Evolutionary conservation across 345 rosid species (phyloP).

Genomic region (Populus tremula): DNA sequence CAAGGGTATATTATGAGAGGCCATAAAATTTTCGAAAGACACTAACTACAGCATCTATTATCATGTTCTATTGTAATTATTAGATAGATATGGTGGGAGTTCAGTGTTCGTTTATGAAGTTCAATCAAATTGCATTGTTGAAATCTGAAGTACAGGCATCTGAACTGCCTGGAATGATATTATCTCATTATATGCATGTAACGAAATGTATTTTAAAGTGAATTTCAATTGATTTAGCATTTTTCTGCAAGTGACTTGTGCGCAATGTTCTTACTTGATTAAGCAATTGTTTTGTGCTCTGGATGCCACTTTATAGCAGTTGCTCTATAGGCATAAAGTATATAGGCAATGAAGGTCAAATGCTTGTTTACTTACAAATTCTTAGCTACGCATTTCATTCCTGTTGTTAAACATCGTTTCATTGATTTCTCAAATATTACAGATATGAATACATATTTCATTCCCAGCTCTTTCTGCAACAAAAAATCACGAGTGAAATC

Average conservation of each 20-base stretch:
- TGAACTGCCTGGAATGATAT: neutral
- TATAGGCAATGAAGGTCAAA: neutral
- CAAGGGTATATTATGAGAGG: constrained; percentile 13
- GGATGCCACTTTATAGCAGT: neutral
- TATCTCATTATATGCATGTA: neutral
- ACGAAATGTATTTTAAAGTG: neutral
- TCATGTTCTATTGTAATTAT: constrained; percentile 1
- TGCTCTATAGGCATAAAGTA: neutral
- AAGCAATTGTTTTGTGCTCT: neutral
- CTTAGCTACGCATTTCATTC: no score
- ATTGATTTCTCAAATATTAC: no score
- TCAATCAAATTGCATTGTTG: neutral
- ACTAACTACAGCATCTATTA: neutral
- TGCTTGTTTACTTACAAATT: no score
- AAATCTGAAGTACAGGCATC: neutral
- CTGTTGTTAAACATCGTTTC: no score
- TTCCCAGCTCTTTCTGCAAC: neutral
- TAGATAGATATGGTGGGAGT: neutral
- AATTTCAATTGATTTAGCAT: no score
- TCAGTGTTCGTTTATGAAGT: neutral
- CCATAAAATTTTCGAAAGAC: neutral
- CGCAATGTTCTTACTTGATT: neutral
- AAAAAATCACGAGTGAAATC: neutral
- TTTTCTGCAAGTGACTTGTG: neutral
- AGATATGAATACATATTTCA: neutral